These are phyloP conservation scores for Colletotrichum agaves DNA, from an alignment of 2,329 filamentous ascomycete species.

Conservation along the genomic window DNA sequence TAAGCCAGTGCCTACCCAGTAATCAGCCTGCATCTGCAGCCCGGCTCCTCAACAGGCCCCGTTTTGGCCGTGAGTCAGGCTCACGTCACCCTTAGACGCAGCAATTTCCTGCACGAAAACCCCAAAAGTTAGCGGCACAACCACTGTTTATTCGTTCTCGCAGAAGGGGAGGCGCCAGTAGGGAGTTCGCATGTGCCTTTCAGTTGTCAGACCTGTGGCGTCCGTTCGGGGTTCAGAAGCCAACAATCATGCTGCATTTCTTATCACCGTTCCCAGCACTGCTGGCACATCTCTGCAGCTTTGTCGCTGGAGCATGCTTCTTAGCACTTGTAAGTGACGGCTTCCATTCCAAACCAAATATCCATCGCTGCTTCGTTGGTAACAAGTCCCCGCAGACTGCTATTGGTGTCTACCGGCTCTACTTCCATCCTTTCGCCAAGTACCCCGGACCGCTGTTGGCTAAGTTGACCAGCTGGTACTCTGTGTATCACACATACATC, in stretches of 20 bases:
- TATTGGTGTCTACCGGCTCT: constrained; percentile 4
- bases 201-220: not conserved
- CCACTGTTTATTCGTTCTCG: not conserved
- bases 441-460: constrained; percentile 22
- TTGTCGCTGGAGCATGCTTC: not conserved
- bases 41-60: too few relatives aligned
- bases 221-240: not conserved
- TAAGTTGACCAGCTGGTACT: constrained; percentile 22
- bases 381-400: not conserved
- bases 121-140: not conserved
- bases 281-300: not conserved
- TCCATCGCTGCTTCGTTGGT: too few relatives aligned
- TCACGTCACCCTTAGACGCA: constrained; percentile 3
- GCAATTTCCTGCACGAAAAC: not conserved
- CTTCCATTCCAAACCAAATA: too few relatives aligned
- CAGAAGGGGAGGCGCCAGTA: too few relatives aligned
- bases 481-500: constrained; percentile 14
- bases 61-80: constrained; percentile 13
- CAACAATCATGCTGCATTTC: constrained; percentile 1
- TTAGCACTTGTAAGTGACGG: not conserved
- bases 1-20: not conserved
- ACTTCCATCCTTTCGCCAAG: constrained; percentile 24
- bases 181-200: too few relatives aligned
- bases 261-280: not conserved
- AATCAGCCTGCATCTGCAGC: too few relatives aligned